Conservation (phyloP, 2,329 filamentous ascomycete genomes). For the Metarhizium rileyi region DNA sequence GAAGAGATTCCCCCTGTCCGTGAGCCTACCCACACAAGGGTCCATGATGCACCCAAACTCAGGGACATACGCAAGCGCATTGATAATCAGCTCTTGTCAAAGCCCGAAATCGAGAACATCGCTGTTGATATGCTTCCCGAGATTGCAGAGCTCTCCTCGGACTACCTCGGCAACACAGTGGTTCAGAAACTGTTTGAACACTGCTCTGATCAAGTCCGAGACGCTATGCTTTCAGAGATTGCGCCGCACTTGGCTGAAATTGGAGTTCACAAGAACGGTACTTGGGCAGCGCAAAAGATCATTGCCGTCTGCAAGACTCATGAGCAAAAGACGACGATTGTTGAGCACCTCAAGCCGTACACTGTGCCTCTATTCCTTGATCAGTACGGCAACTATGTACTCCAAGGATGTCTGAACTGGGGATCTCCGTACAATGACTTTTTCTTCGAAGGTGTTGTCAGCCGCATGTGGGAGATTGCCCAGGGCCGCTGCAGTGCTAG, state of each 20-base stretch:
- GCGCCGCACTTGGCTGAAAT: slow-evolving; percentile 91
- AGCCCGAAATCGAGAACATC: slow-evolving; percentile 83
- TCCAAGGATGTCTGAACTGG: slow-evolving; percentile 93
- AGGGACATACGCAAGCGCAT: slow-evolving; percentile 96
- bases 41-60: slow-evolving; percentile 89
- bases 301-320: slow-evolving; percentile 90
- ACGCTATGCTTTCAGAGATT: slow-evolving; percentile 83
- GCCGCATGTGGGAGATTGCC: slow-evolving; percentile 83
- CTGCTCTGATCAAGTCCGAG: slow-evolving; percentile 82
- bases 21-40: slow-evolving; percentile 78
- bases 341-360: slow-evolving; percentile 75
- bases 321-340: slow-evolving; percentile 73
- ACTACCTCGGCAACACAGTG: slow-evolving; percentile 98
- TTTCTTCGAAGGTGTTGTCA: slow-evolving; percentile 96
- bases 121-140: slow-evolving; percentile 92
- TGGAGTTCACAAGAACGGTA: slow-evolving; percentile 97
- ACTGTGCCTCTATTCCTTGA: slow-evolving; percentile 89
- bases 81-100: slow-evolving; percentile 82
- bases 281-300: slow-evolving; percentile 98
- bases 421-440: slow-evolving; percentile 84
- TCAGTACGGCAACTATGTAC: slow-evolving; percentile 96
- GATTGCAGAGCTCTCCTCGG: slow-evolving; percentile 86
- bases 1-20: slow-evolving; percentile 83
- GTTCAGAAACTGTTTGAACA: slow-evolving; percentile 98
- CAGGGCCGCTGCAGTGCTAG: slow-evolving; percentile 91